These are phyloP conservation scores for Pleurotus tuoliensis DNA, from an alignment of 768 basidiomycete species.

Conservation along the genomic window DNA sequence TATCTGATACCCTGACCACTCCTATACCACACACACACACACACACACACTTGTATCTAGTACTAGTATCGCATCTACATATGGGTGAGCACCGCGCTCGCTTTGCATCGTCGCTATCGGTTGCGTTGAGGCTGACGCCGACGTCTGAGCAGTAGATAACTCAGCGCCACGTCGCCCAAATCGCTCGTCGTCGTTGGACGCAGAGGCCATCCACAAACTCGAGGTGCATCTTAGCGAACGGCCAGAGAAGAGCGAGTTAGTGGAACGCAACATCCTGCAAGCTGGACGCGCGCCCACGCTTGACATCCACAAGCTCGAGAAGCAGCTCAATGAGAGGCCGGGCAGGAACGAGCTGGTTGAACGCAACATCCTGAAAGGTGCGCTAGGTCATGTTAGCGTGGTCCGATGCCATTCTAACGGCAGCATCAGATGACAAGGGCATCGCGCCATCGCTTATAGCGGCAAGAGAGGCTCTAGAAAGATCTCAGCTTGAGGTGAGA, in stretches of 20 bases:
- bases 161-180: not conserved
- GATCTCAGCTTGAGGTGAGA: slow-evolving; percentile 60
- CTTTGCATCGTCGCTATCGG: not conserved
- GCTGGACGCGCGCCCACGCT: slow-evolving; percentile 25
- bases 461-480: slow-evolving; percentile 52
- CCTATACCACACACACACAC: not conserved
- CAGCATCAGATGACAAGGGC: slow-evolving; percentile 48
- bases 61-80: not conserved
- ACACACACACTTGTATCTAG: too few relatives aligned
- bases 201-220: slow-evolving; percentile 36
- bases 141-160: not conserved
- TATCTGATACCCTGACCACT: slow-evolving; percentile 6
- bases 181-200: slow-evolving; percentile 13
- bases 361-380: slow-evolving; percentile 67
- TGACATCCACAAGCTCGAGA: slow-evolving; percentile 44
- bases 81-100: not conserved
- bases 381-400: not conserved
- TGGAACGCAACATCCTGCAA: slow-evolving; percentile 70
- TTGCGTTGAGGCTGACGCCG: not conserved
- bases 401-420: too few relatives aligned
- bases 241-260: slow-evolving; percentile 57
- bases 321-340: slow-evolving; percentile 47
- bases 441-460: slow-evolving; percentile 60
- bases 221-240: slow-evolving; percentile 51
- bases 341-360: slow-evolving; percentile 59